Evolutionary conservation across 768 basidiomycete species (phyloP).

Genomic region (Hygrophorus pudorinus): DNA sequence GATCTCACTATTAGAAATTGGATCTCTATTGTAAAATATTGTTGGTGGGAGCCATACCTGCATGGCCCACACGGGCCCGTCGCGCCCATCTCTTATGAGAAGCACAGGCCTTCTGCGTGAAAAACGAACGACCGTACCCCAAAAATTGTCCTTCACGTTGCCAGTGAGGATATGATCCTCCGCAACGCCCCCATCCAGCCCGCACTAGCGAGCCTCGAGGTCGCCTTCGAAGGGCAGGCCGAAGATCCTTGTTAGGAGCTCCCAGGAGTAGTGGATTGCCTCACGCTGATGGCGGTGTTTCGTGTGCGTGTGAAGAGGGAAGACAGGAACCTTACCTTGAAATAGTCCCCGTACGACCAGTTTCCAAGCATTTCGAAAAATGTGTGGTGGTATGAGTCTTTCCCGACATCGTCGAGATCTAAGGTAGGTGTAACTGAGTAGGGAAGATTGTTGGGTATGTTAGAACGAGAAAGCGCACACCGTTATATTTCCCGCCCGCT

Average conservation of each 20-base stretch:
- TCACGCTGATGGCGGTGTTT: slow-evolving; percentile 54
- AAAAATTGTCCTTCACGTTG: too few relatives aligned
- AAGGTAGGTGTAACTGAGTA: neutral
- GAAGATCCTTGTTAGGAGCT: slow-evolving; percentile 84
- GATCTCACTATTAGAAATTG: too few relatives aligned
- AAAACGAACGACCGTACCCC: slow-evolving; percentile 54
- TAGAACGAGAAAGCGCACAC: slow-evolving; percentile 26
- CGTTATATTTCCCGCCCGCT: slow-evolving; percentile 98
- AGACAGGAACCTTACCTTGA: slow-evolving; percentile 59
- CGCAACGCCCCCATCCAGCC: slow-evolving; percentile 81
- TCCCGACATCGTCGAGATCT: slow-evolving; percentile 99
- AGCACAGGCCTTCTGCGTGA: neutral
- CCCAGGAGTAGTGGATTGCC: slow-evolving; percentile 89
- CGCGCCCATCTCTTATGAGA: slow-evolving; percentile 82
- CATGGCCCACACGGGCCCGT: slow-evolving; percentile 98
- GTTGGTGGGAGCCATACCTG: slow-evolving; percentile 49
- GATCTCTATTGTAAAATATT: too few relatives aligned
- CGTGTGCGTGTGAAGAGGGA: slow-evolving; percentile 6
- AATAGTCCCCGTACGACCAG: slow-evolving; percentile 99
- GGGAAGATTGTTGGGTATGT: neutral
- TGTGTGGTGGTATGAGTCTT: slow-evolving; percentile 96
- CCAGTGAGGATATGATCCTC: slow-evolving; percentile 91
- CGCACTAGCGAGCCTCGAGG: slow-evolving; percentile 75
- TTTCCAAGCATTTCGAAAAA: slow-evolving; percentile 99
- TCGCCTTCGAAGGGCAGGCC: slow-evolving; percentile 83